Base-by-base conservation (phyloP, 192 early-diverging fungal species). In the Coemansia sp. region DNA sequence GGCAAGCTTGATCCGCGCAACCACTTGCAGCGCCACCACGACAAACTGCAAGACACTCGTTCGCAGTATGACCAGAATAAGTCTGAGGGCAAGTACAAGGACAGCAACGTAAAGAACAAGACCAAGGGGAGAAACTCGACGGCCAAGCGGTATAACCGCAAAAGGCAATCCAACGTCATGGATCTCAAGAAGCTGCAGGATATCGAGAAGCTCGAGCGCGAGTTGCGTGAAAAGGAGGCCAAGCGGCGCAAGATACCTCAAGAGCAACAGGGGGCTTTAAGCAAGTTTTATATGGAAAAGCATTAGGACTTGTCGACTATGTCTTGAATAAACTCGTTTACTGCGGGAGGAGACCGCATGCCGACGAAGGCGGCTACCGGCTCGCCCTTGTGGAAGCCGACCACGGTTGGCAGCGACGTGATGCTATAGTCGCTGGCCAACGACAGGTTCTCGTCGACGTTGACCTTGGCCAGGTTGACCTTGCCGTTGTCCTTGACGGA, bases 141-240 rank as follows among this genome's bases (percentile, higher is more conserved):
- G 3, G 80, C 85, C 23, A 83, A 86, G 66, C 83, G 90, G 44
- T 90, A 85, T 56, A 66, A 89, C 40, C 71, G 92, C 43, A 88
- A 88, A 73, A 85, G 89, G 66, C 84, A 90, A 69, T 71, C 81
- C 38, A 93, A 96, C 57, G 76, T 96, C 45, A 72, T 91, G 38
- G 93, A 96, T 66, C 83, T 79, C 43, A 79, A 79, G 62, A 64
- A 64, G 46, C 57, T 79, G 26, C 62, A 55, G 16, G 69, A 60
- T 8, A 40, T 79, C 49, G 76, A 77, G 43, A 40, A 16, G 11
- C 32, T 59, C 11, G 68, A 77, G 31, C 49, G 51, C 11, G 64
- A 66, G 40, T 10, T 62, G 36, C 66, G 51, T 14, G 36, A 67
- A 16, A 17, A 47, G 12, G 62, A 51, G 4, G 45, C 43, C 1